Percentiles rank a stretch among this genome's conserved stretches.
Evolutionary conservation across 768 basidiomycete species (phyloP).

Genomic region (Infundibulicybe gibba): DNA sequence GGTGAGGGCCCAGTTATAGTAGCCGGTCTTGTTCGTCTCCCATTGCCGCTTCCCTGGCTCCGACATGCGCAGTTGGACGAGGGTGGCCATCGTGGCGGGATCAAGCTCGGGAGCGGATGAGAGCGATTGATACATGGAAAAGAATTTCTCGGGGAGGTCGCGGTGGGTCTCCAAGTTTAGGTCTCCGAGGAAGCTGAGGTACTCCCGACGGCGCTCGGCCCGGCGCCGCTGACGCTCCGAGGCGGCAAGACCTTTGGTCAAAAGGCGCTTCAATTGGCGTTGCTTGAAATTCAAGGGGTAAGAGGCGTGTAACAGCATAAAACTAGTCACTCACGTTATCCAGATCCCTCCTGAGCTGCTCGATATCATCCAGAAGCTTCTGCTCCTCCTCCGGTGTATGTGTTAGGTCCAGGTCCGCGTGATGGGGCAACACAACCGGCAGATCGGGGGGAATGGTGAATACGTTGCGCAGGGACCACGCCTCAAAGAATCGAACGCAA

Average conservation of each 20-base stretch:
- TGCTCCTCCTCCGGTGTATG: constrained; percentile 53
- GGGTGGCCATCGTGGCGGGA: constrained; percentile 29
- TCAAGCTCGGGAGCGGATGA: constrained; percentile 45
- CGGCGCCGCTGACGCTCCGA: constrained; percentile 43
- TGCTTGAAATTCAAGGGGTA: constrained; percentile 37
- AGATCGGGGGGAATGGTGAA: constrained; percentile 72
- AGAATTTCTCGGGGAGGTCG: constrained; percentile 35
- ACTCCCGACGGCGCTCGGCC: constrained; percentile 38
- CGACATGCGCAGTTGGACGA: constrained; percentile 30
- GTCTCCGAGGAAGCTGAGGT: constrained; percentile 38
- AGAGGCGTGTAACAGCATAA: background rate
- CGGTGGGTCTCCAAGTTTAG: constrained; percentile 36
- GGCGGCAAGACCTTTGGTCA: constrained; percentile 46
- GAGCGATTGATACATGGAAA: constrained; percentile 42
- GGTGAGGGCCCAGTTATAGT: constrained; percentile 81
- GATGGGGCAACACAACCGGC: constrained; percentile 74
- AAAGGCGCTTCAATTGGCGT: constrained; percentile 58
- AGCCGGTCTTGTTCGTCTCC: constrained; percentile 74
- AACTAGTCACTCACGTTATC: constrained; percentile 53
- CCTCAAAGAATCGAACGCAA: constrained; percentile 93
- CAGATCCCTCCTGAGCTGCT: constrained; percentile 60
- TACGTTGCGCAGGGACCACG: constrained; percentile 85
- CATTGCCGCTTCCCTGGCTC: constrained; percentile 72
- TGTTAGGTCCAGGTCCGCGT: constrained; percentile 66
- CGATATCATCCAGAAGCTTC: constrained; percentile 63